Percentiles rank a stretch among this genome's conserved stretches.
Conservation (phyloP, 2,329 filamentous ascomycete species). For the Fusarium sp. region DNA sequence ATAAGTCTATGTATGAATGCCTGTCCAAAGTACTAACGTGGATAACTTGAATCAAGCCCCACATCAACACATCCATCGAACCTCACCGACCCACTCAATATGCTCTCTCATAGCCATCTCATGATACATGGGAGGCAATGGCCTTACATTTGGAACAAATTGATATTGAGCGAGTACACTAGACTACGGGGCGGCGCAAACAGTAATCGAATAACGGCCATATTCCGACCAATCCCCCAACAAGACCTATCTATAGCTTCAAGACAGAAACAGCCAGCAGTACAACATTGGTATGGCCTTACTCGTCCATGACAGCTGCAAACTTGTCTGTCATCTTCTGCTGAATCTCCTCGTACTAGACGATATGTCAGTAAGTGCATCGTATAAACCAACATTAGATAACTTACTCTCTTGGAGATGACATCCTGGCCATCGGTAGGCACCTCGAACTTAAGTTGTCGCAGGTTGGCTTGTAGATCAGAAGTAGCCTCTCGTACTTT, state of each 20-base stretch:
- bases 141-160: slow-evolving; percentile 37
- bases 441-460: slow-evolving; percentile 97
- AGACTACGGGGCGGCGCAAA: slow-evolving; percentile 48
- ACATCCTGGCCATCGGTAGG: slow-evolving; percentile 85
- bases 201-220: slow-evolving; percentile 45
- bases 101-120: neutral
- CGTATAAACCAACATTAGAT: neutral
- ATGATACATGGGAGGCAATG: neutral
- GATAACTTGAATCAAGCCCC: slow-evolving; percentile 34
- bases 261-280: slow-evolving; percentile 44
- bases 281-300: slow-evolving; percentile 54
- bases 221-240: slow-evolving; percentile 41
- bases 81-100: slow-evolving; percentile 29
- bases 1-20: slow-evolving; percentile 8
- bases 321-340: slow-evolving; percentile 98
- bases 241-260: slow-evolving; percentile 49
- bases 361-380: slow-evolving; percentile 55
- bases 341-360: slow-evolving; percentile 89
- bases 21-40: slow-evolving; percentile 19
- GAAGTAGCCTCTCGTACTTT: slow-evolving; percentile 92
- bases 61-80: slow-evolving; percentile 32
- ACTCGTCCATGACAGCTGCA: slow-evolving; percentile 95
- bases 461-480: slow-evolving; percentile 86
- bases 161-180: slow-evolving; percentile 50
- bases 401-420: slow-evolving; percentile 83